phyloP scores from a whole-genome alignment of 2,329 filamentous ascomycete genomes.

The Beauveria sp. region DNA sequence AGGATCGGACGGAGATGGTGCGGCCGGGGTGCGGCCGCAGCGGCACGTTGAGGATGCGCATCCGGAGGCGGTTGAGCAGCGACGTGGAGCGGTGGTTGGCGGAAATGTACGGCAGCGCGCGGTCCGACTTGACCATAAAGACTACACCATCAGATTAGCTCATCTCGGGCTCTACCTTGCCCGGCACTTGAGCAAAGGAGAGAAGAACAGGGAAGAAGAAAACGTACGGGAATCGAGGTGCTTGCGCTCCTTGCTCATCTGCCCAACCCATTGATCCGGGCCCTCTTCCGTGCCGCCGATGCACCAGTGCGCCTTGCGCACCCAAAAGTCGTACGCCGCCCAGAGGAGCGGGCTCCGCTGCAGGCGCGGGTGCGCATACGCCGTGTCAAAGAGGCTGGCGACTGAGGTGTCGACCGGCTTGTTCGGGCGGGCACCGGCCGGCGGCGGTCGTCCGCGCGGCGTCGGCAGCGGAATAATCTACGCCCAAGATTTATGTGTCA shows the following conservation, averaged over 20 bases:
- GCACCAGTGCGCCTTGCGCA: slow-evolving; percentile 33
- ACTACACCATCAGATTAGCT: slow-evolving; percentile 20
- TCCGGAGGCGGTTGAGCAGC: slow-evolving; percentile 27
- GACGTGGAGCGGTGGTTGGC: slow-evolving; percentile 25
- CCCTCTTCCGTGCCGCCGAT: slow-evolving; percentile 38
- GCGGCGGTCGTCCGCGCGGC: slow-evolving; percentile 23
- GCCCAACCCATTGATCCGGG: slow-evolving; percentile 40
- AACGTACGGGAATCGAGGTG: slow-evolving; percentile 26
- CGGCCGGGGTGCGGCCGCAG: slow-evolving; percentile 30
- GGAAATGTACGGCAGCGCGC: slow-evolving; percentile 36
- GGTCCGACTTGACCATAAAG: slow-evolving; percentile 36
- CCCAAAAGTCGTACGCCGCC: slow-evolving; percentile 38
- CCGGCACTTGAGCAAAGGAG: no score
- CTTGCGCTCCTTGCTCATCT: slow-evolving; percentile 30
- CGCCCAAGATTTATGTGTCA: background rate
- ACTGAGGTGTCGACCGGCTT: slow-evolving; percentile 40
- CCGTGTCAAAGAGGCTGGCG: slow-evolving; percentile 43
- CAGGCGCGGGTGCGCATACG: slow-evolving; percentile 39
- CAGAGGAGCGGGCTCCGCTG: slow-evolving; percentile 35
- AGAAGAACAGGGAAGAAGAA: background rate
- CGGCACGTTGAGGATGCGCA: slow-evolving; percentile 30
- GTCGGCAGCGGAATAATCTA: slow-evolving; percentile 22
- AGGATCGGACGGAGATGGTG: slow-evolving; percentile 35
- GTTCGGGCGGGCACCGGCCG: slow-evolving; percentile 27
- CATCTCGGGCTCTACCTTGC: no score